Base-by-base conservation (phyloP, 2,329 filamentous ascomycete species). In the Aspergillus brunneoviolaceus region DNA sequence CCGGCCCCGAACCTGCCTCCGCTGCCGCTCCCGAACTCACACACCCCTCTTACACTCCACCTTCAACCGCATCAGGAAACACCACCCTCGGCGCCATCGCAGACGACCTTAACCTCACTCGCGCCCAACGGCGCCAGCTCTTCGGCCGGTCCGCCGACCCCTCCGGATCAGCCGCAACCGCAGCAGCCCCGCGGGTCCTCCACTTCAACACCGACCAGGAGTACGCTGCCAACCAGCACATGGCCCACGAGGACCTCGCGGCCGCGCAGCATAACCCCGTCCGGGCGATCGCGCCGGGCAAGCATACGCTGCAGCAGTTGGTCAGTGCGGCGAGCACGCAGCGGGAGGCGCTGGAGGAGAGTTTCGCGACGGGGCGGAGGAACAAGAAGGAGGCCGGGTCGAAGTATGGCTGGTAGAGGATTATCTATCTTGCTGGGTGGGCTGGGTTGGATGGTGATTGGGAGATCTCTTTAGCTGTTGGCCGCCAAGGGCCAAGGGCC, bases 121-220 rank as follows among this genome's bases (percentile, higher is more conserved):
- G 87, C 5, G 83, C 90, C 0, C 88, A 91, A 65, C 84, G 88
- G 47, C 88, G 94, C 48, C 92, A 96, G 72, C 85, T 98, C 3
- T 94, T 98, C 71, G 94, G 94, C 1, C 89, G 93, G 33, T 69
- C 75, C 39, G 39, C 74, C 35, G 76, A 76, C 57, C 64, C 79
- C 7, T 80, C 84, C 51, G 19, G 19, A 0, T 2, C 53, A 2
- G 19, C 33, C 19, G 81, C 84, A 21, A 33, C 35, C 2, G 35
- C 53, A 1, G 51, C 33, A n/a, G 81, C 81, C 2, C 81, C 85
- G n/a, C 87, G 85, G 49, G 84, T 96, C 42, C 84, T 93, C 64
- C 92, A 89, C 70, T 96, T 97, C 83, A 91, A 96, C 77, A 93
- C 92, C 65, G 92, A 96, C 72, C 80, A 82, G 60, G 93, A 97